phyloP scores from a whole-genome alignment of 805 yeast genomes.

The Saturnispora sanitii region DNA sequence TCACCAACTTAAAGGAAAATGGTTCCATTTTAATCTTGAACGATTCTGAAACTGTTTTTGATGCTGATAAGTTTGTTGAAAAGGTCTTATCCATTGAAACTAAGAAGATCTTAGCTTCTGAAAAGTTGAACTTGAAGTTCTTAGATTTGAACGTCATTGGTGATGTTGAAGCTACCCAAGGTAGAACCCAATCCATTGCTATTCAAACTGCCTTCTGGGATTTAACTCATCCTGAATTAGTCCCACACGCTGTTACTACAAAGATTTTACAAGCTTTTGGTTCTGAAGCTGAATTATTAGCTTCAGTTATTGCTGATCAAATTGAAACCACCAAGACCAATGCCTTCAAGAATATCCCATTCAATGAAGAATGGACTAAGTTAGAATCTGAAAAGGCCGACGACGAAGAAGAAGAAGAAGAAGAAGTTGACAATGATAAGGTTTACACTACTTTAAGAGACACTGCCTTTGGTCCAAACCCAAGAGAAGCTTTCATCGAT shows the following conservation, averaged over 20 bases:
- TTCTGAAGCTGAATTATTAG: slow-evolving; percentile 68
- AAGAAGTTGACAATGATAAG: slow-evolving; percentile 26
- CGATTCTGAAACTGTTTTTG: slow-evolving; percentile 29
- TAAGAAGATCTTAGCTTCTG: slow-evolving; percentile 43
- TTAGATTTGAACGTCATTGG: slow-evolving; percentile 57
- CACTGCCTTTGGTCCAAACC: slow-evolving; percentile 56
- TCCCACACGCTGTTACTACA: slow-evolving; percentile 55
- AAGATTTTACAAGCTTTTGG: slow-evolving; percentile 76
- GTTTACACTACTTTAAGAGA: slow-evolving; percentile 39
- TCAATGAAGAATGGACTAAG: slow-evolving; percentile 24
- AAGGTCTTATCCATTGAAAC: slow-evolving; percentile 43
- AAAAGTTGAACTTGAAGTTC: slow-evolving; percentile 42
- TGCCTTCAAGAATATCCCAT: slow-evolving; percentile 33
- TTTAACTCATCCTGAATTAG: slow-evolving; percentile 49
- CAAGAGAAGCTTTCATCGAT: slow-evolving; percentile 39
- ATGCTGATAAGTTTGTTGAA: slow-evolving; percentile 37
- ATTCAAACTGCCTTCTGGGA: slow-evolving; percentile 77
- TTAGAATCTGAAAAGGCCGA: slow-evolving; percentile 17
- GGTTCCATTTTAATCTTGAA: slow-evolving; percentile 45
- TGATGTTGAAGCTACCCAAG: slow-evolving; percentile 61
- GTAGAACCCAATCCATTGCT: slow-evolving; percentile 66
- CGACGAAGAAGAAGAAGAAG: slow-evolving; percentile 16
- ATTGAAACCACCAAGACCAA: slow-evolving; percentile 46
- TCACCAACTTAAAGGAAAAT: slow-evolving; percentile 45
- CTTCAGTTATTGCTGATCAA: slow-evolving; percentile 56